A percentile compares a stretch with the other conserved stretches of the same genome.
Conservation (phyloP, 164 flowering plant genomes). For the Stephania cephalantha region DNA sequence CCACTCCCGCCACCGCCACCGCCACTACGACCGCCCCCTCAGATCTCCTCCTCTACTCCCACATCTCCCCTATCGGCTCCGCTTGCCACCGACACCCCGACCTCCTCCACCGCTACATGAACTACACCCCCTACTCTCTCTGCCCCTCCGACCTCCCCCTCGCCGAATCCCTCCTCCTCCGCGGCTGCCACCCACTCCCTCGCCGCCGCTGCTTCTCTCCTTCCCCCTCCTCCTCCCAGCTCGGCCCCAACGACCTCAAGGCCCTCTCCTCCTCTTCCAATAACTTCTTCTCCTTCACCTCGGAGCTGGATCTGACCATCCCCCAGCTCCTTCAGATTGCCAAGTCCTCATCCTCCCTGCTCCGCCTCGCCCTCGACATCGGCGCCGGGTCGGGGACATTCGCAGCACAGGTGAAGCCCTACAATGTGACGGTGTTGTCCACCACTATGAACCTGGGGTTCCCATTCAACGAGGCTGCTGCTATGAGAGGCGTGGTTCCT, state of each 20-base stretch:
- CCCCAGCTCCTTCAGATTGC: constrained; percentile 19
- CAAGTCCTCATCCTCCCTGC: constrained; percentile 18
- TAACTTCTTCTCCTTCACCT: constrained; percentile 31
- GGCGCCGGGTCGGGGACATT: constrained; percentile 90
- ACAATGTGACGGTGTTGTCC: constrained; percentile 68
- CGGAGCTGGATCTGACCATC: constrained; percentile 43
- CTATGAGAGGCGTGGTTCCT: constrained; percentile 72
- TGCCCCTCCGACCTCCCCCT: constrained; percentile 61
- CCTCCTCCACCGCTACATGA: constrained; percentile 71
- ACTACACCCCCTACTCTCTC: constrained; percentile 60
- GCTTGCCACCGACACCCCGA: constrained; percentile 68
- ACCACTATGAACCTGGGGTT: constrained; percentile 83
- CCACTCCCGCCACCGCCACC: constrained; percentile 15
- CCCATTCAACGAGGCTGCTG: constrained; percentile 65
- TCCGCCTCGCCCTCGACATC: constrained; percentile 71
- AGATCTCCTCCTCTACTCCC: constrained; percentile 15
- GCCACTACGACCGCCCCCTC: constrained; percentile 10
- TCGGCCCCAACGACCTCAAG: constrained; percentile 25
- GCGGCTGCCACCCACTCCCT: constrained; percentile 92
- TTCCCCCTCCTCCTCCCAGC: constrained; percentile 34
- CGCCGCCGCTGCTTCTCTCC: constrained; percentile 83
- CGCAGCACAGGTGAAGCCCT: constrained; percentile 67
- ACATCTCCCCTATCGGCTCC: constrained; percentile 27
- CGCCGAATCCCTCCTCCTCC: constrained; percentile 69
- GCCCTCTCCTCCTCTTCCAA: constrained; percentile 40